Percentiles rank a stretch among this genome's conserved stretches.
Evolutionary conservation across 208 protist genomes (phyloP).

Genomic region (Leishmania major): DNA sequence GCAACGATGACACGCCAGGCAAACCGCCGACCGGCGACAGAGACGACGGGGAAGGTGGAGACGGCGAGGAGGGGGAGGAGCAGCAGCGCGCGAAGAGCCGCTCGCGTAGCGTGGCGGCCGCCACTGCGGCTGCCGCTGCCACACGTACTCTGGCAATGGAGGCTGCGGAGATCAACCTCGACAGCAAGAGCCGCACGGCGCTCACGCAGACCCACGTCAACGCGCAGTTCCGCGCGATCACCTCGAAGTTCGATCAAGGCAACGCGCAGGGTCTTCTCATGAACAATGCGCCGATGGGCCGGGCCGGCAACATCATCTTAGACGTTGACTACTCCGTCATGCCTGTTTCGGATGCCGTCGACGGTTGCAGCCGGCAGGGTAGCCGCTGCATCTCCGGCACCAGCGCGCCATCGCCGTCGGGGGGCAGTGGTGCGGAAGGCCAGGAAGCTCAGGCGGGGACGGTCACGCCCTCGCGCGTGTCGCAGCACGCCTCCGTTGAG

Average conservation of each 20-base stretch:
- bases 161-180: slow-evolving; percentile 85
- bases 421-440: neutral
- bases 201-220: slow-evolving; percentile 78
- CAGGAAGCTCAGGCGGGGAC: neutral
- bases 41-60: slow-evolving; percentile 35
- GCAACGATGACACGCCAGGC: slow-evolving; percentile 61
- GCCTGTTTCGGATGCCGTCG: slow-evolving; percentile 21
- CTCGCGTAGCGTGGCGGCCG: slow-evolving; percentile 24
- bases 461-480: slow-evolving; percentile 15
- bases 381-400: slow-evolving; percentile 1
- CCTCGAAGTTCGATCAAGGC: slow-evolving; percentile 90
- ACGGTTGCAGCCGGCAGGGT: slow-evolving; percentile 8
- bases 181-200: slow-evolving; percentile 64
- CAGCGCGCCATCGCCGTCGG: neutral
- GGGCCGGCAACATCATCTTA: slow-evolving; percentile 83
- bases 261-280: slow-evolving; percentile 87
- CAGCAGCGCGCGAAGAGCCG: slow-evolving; percentile 25
- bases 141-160: slow-evolving; percentile 80
- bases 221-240: slow-evolving; percentile 90
- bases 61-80: slow-evolving; percentile 12
- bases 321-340: slow-evolving; percentile 81
- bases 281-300: slow-evolving; percentile 84
- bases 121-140: slow-evolving; percentile 22
- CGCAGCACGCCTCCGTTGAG: slow-evolving; percentile 30
- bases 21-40: slow-evolving; percentile 26